phyloP scores from a whole-genome alignment of 1,284 basidiomycete genomes.

The Microbotryomycetes sp. region DNA sequence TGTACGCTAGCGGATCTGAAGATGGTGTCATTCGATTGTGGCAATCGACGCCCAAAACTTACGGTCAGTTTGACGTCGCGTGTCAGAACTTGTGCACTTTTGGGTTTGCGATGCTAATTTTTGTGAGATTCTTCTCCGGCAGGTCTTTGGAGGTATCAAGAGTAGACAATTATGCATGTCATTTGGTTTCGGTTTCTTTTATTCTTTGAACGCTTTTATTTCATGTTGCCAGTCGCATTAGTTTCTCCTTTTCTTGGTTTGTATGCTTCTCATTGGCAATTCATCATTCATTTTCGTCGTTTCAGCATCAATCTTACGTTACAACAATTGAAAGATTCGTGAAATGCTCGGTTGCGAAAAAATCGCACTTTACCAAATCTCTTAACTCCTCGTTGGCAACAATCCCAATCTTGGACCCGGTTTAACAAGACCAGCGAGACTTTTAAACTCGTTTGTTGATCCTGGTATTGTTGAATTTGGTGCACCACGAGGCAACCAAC shows the following conservation, averaged over 20 bases:
- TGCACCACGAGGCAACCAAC: slow-evolving; percentile 6
- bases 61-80: slow-evolving; percentile 68
- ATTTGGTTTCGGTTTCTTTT: no score
- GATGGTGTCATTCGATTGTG: slow-evolving; percentile 68
- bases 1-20: slow-evolving; percentile 94
- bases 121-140: background rate
- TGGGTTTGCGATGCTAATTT: no score
- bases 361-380: no score
- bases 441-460: slow-evolving; percentile 2
- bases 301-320: no score
- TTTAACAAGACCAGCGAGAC: slow-evolving; percentile 9
- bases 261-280: background rate
- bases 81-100: no score
- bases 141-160: background rate
- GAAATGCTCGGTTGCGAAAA: background rate
- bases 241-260: background rate
- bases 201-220: background rate
- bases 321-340: background rate
- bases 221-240: background rate
- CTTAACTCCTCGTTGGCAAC: slow-evolving; percentile 12
- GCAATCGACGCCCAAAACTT: slow-evolving; percentile 89
- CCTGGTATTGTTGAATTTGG: background rate
- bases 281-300: background rate
- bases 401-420: slow-evolving; percentile 24
- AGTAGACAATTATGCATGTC: no score